Evolutionary conservation across 371 early-diverging fungal species (phyloP).

Genomic region (Rhizopus sp.): DNA sequence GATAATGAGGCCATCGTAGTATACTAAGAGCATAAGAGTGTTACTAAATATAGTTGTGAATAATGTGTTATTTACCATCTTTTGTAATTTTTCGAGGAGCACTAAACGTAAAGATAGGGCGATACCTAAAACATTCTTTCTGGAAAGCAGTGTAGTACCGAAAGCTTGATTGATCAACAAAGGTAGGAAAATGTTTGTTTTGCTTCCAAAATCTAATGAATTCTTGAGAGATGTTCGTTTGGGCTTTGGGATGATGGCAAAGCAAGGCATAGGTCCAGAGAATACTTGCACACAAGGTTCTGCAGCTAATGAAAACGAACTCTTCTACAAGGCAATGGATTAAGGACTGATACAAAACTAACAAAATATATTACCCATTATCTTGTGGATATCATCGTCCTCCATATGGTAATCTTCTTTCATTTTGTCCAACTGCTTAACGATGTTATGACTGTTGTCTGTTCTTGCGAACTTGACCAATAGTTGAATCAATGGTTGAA

Average conservation of each 20-base stretch:
- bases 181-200: slow-evolving; percentile 18
- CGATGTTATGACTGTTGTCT: no score
- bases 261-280: slow-evolving; percentile 16
- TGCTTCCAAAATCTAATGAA: slow-evolving; percentile 17
- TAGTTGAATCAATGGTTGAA: no score
- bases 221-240: slow-evolving; percentile 14
- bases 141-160: slow-evolving; percentile 28
- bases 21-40: slow-evolving; percentile 3
- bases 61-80: slow-evolving; percentile 26
- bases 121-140: slow-evolving; percentile 32
- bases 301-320: no score
- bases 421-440: no score
- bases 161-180: slow-evolving; percentile 18
- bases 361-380: no score
- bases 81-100: slow-evolving; percentile 28
- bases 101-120: slow-evolving; percentile 26
- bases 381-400: no score
- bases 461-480: no score
- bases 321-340: no score
- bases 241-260: slow-evolving; percentile 19
- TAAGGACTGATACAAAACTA: no score
- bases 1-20: slow-evolving; percentile 20
- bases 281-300: background rate
- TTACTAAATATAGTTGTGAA: slow-evolving; percentile 3
- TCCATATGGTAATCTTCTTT: no score